These are phyloP conservation scores for Camelina sativa DNA, from an alignment of 345 rosid species.

Conservation along the genomic window DNA sequence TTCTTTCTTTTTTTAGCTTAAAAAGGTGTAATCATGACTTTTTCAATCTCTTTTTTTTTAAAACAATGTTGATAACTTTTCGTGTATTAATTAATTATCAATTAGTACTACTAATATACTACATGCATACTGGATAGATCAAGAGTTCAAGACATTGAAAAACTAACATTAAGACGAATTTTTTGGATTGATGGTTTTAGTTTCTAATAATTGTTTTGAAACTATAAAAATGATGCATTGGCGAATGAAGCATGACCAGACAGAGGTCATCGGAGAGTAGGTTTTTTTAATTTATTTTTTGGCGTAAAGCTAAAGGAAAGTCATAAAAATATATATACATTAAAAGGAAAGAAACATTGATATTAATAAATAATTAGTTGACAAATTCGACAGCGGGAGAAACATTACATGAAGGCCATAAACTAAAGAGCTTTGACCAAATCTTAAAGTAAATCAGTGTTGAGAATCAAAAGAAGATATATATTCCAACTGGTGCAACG, in stretches of 20 bases:
- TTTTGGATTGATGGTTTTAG: background rate
- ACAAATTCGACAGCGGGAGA: constrained; percentile 28
- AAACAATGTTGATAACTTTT: background rate
- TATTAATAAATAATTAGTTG: constrained; percentile 2
- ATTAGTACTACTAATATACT: background rate
- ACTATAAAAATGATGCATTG: constrained; percentile 21
- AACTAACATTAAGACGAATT: constrained; percentile 1
- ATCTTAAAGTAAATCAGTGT: constrained; percentile 23
- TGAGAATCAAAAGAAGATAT: constrained; percentile 29
- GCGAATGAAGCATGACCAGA: constrained; percentile 36
- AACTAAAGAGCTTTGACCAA: constrained; percentile 40
- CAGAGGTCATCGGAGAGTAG: constrained; percentile 44
- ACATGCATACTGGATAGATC: constrained; percentile 23
- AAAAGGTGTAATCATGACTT: constrained; percentile 33
- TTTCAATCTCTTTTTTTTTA: background rate
- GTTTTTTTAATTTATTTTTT: background rate
- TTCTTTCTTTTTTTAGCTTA: background rate
- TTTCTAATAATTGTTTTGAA: background rate
- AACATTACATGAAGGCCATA: constrained; percentile 40
- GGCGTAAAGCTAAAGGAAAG: constrained; percentile 39
- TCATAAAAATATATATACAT: background rate
- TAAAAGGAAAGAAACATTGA: background rate
- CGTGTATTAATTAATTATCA: background rate
- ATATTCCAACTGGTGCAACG: constrained; percentile 33
- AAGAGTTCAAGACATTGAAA: constrained; percentile 22